These are phyloP conservation scores for Gnaphalium uliginosum DNA, from an alignment of 129 eudicot genomes.

Conservation along the genomic window DNA sequence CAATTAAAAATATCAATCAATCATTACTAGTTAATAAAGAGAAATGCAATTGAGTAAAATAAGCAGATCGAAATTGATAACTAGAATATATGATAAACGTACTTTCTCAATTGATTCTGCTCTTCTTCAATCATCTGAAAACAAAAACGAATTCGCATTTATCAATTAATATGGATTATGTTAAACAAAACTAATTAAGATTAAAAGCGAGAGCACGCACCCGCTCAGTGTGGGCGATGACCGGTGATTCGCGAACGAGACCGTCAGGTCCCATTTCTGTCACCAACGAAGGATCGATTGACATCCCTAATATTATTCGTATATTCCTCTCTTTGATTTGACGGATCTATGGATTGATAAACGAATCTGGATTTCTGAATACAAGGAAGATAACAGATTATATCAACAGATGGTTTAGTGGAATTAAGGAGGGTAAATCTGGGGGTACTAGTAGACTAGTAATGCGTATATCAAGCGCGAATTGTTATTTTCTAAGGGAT, in stretches of 20 bases:
- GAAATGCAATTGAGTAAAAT: background rate
- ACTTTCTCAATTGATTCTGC: constrained; percentile 92
- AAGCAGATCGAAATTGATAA: background rate
- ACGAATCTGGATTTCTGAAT: constrained; percentile 3
- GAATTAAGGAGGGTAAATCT: constrained; percentile 1
- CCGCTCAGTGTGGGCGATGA: constrained; percentile 93
- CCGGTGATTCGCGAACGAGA: constrained; percentile 69
- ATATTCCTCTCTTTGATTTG: too few species aligned
- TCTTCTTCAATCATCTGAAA: constrained; percentile 82
- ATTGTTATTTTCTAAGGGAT: background rate
- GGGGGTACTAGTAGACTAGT: background rate
- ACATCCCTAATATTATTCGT: constrained; percentile 14
- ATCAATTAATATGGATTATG: background rate
- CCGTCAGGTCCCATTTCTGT: constrained; percentile 97
- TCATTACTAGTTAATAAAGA: background rate
- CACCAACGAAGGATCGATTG: constrained; percentile 38
- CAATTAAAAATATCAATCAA: background rate
- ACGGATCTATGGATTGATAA: background rate
- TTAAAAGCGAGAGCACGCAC: constrained; percentile 28
- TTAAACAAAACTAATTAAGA: too few species aligned
- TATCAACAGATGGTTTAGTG: background rate
- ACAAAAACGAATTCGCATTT: background rate
- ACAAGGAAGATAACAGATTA: constrained; percentile 1
- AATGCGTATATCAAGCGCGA: constrained; percentile 2
- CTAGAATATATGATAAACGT: constrained; percentile 20